phyloP scores from a whole-genome alignment of 1,139 yeast species.

The Candida mesenterica region DNA sequence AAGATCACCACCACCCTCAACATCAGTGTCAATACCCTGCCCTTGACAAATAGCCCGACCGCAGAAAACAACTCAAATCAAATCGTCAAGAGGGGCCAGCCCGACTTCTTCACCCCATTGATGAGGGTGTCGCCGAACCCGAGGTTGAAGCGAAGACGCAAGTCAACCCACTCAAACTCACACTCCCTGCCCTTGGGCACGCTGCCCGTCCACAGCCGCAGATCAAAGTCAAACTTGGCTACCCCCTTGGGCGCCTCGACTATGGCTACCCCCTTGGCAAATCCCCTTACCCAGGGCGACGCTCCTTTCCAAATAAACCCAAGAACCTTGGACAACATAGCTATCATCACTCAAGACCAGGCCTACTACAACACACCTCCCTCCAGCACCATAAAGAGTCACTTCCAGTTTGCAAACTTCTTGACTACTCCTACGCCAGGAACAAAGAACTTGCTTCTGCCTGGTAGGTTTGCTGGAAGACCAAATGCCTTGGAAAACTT shows the following conservation, averaged over 20 bases:
- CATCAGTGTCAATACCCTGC: conserved; percentile 40
- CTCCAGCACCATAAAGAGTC: conserved; percentile 16
- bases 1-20: conserved; percentile 44
- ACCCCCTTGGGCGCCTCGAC: neutral
- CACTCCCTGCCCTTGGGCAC: conserved; percentile 7
- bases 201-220: neutral
- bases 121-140: conserved; percentile 44
- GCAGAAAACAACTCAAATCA: conserved; percentile 36
- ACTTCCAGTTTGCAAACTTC: conserved; percentile 8
- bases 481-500: neutral
- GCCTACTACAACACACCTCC: conserved; percentile 22
- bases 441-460: conserved; percentile 30
- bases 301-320: conserved; percentile 29
- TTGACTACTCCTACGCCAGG: neutral
- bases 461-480: conserved; percentile 29
- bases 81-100: conserved; percentile 43
- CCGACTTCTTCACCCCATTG: conserved; percentile 46
- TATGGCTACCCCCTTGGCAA: neutral
- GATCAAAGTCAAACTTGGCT: neutral
- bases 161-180: conserved; percentile 5
- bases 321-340: conserved; percentile 38
- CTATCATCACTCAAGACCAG: conserved; percentile 24
- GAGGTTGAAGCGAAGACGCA: conserved; percentile 16
- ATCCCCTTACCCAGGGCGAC: too few relatives aligned
- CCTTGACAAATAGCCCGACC: conserved; percentile 20